phyloP scores from a whole-genome alignment of 805 yeast genomes.

The Millerozyma acaciae region DNA sequence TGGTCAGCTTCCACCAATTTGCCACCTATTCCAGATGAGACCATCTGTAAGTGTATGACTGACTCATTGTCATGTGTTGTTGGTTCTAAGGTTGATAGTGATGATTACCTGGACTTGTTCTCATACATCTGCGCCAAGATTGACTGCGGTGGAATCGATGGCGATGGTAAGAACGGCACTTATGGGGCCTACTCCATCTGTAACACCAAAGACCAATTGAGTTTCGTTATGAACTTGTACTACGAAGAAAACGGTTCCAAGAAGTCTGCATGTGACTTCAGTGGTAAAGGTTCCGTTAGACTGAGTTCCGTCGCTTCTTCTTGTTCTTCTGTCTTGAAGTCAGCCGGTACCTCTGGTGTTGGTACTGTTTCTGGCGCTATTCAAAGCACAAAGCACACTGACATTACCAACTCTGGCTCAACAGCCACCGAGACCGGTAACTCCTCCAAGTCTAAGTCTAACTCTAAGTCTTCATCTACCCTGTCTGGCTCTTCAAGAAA shows the following conservation, averaged over 20 bases:
- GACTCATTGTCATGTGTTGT: conserved; percentile 35
- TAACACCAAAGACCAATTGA: conserved; percentile 30
- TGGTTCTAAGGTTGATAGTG: conserved; percentile 20
- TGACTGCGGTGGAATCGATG: conserved; percentile 36
- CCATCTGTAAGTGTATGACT: conserved; percentile 35
- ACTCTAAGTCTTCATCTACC: conserved; percentile 15
- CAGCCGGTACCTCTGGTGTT: conserved; percentile 70
- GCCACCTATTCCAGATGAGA: conserved; percentile 43
- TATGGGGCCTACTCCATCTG: conserved; percentile 43
- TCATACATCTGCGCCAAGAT: conserved; percentile 27
- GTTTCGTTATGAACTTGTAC: conserved; percentile 37
- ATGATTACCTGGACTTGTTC: conserved; percentile 34
- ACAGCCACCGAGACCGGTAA: conserved; percentile 22
- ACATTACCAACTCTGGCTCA: conserved; percentile 20
- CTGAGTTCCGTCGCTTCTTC: conserved; percentile 33
- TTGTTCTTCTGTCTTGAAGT: conserved; percentile 53
- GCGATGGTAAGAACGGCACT: conserved; percentile 35
- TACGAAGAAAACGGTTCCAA: conserved; percentile 25
- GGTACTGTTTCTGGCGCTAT: conserved; percentile 46
- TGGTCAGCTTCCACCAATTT: conserved; percentile 39
- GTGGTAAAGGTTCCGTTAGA: conserved; percentile 39
- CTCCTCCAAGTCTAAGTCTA: conserved; percentile 26
- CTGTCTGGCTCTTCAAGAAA: conserved; percentile 17
- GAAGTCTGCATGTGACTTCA: conserved; percentile 33
- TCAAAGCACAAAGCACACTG: conserved; percentile 21